A percentile compares a stretch with the other conserved stretches of the same genome.
These are phyloP conservation scores for Scedosporium aurantiacum DNA, from an alignment of 2,329 filamentous ascomycete species.

Conservation along the genomic window DNA sequence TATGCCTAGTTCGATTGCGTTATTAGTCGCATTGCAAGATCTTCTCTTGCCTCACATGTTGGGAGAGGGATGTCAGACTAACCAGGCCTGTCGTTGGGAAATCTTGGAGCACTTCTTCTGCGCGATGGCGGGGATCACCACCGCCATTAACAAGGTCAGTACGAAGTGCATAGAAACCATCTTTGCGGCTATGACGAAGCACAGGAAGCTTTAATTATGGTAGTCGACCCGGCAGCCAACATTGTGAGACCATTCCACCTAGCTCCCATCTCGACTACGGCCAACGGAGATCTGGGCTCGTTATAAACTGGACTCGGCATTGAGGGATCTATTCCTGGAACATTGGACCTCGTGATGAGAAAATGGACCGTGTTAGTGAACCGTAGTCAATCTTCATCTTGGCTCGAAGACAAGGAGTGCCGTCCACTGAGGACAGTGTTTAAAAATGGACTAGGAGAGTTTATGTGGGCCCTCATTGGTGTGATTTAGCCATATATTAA, in stretches of 20 bases:
- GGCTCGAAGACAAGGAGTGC: background rate
- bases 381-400: background rate
- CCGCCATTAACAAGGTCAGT: background rate
- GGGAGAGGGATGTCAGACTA: background rate
- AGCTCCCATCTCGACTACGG: background rate
- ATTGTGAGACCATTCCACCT: background rate
- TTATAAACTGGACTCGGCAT: background rate
- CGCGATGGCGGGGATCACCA: background rate
- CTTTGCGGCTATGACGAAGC: background rate
- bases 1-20: slow-evolving; percentile 8
- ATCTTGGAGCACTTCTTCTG: background rate
- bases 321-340: background rate
- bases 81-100: background rate
- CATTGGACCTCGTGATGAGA: background rate
- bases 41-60: background rate
- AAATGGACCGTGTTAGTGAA: background rate
- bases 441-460: background rate
- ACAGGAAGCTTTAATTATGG: background rate
- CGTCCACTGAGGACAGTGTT: background rate
- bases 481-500: slow-evolving; percentile 1
- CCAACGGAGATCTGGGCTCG: background rate
- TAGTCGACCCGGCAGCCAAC: background rate
- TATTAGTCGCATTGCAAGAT: background rate
- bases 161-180: background rate
- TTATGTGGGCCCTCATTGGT: background rate